A percentile compares a stretch with the other conserved stretches of the same genome.
Conservation (phyloP, 257 asterid genomes). For the Oldenlandia corymbosa region DNA sequence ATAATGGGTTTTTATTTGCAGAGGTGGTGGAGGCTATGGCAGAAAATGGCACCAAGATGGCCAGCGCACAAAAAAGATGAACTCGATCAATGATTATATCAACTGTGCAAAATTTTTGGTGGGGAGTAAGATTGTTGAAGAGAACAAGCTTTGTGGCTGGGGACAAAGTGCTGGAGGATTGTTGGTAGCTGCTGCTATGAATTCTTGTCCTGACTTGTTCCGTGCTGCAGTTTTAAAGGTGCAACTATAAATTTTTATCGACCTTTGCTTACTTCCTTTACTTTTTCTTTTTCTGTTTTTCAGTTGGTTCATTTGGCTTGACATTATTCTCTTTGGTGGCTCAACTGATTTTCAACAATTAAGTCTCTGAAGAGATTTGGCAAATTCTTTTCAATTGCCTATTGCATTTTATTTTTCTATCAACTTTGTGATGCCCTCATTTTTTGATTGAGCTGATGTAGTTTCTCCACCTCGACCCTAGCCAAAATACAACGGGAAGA, state of each 20-base stretch:
- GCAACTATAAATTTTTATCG: neutral
- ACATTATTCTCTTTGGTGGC: neutral
- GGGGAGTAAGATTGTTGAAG: slow-evolving; percentile 63
- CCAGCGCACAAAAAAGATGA: slow-evolving; percentile 56
- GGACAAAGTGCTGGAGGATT: slow-evolving; percentile 98
- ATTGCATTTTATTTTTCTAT: neutral
- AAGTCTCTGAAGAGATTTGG: neutral
- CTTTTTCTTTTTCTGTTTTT: neutral
- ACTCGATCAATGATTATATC: slow-evolving; percentile 65
- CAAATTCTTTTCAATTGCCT: neutral
- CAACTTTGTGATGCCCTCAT: no score
- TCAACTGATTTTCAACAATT: neutral
- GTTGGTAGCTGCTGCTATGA: slow-evolving; percentile 88
- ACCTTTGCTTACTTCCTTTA: neutral
- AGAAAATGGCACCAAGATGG: slow-evolving; percentile 82
- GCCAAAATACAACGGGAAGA: neutral
- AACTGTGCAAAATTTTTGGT: slow-evolving; percentile 80
- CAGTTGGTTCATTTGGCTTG: neutral
- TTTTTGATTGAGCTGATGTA: neutral
- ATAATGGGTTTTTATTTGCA: slow-evolving; percentile 36
- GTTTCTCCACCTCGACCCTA: neutral
- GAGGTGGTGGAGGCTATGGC: slow-evolving; percentile 95
- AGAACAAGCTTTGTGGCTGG: slow-evolving; percentile 85
- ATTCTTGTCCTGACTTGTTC: slow-evolving; percentile 65
- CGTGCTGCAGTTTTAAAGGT: slow-evolving; percentile 94